Evolutionary conservation across 768 basidiomycete genomes (phyloP).

Genomic region (Lyophyllum shimeji): DNA sequence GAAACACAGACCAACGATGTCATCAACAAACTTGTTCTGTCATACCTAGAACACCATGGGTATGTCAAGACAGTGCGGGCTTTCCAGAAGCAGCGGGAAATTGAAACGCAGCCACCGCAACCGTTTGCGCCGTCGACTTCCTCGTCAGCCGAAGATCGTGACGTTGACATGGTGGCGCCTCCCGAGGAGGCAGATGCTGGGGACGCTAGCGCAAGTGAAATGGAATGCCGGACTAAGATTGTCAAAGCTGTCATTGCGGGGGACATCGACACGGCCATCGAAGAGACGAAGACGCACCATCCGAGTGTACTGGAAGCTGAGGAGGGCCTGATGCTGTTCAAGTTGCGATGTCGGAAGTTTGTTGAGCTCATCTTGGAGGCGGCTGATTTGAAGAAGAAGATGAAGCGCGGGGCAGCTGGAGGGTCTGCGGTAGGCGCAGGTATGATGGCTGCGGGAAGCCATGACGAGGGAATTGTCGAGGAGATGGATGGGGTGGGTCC

Average conservation of each 20-base stretch:
- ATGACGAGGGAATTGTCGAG: conserved; percentile 35
- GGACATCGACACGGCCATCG: conserved; percentile 68
- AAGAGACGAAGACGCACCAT: conserved; percentile 53
- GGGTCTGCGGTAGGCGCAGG: neutral
- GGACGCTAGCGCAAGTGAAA: conserved; percentile 44
- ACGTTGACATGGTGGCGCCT: conserved; percentile 48
- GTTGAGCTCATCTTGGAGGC: conserved; percentile 79
- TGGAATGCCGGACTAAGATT: conserved; percentile 68
- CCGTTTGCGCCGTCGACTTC: conserved; percentile 10
- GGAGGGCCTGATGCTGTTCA: conserved; percentile 73
- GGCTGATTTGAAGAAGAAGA: conserved; percentile 64
- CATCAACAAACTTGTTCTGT: conserved; percentile 71
- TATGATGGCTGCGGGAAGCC: neutral
- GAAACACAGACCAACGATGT: conserved; percentile 57
- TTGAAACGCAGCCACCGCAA: conserved; percentile 14
- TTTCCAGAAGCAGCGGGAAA: conserved; percentile 50
- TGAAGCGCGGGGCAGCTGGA: conserved; percentile 30
- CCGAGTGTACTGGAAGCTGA: conserved; percentile 67
- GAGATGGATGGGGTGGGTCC: conserved; percentile 37
- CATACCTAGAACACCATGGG: conserved; percentile 84
- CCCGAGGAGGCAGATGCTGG: conserved; percentile 15
- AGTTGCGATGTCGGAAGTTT: conserved; percentile 81
- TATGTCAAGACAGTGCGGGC: conserved; percentile 71
- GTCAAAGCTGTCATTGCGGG: conserved; percentile 68
- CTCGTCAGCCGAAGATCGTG: conserved; percentile 19